Conservation (phyloP, 345 rosid genomes). For the Moricandia moricandioides region DNA sequence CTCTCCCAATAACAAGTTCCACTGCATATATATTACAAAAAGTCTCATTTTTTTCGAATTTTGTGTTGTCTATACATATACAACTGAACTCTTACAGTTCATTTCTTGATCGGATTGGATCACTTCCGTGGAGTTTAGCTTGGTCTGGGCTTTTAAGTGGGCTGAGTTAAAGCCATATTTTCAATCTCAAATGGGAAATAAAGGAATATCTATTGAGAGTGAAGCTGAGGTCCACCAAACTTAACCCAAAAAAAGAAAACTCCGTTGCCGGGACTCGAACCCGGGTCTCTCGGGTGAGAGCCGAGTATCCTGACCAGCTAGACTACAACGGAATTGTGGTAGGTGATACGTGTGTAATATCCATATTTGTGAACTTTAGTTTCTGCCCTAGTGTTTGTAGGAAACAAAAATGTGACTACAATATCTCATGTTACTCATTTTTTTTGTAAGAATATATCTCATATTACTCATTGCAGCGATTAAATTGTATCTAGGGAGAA, state of each 20-base stretch:
- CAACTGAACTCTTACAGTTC: background rate
- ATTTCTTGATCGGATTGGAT: background rate
- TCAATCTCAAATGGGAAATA: background rate
- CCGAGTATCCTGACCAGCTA: conserved; percentile 74
- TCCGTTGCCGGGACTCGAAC: conserved; percentile 28
- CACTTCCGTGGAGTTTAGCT: background rate
- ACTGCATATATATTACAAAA: background rate
- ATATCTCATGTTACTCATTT: background rate
- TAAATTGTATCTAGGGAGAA: background rate
- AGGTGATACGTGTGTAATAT: no score
- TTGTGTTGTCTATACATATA: no score
- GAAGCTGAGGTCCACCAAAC: background rate
- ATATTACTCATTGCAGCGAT: background rate
- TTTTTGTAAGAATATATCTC: no score
- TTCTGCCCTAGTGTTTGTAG: background rate
- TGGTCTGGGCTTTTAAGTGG: background rate
- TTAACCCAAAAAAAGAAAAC: background rate
- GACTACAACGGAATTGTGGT: conserved; percentile 33
- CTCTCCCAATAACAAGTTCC: background rate
- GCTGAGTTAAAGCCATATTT: background rate
- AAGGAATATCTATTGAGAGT: background rate
- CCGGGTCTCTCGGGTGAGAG: conserved; percentile 69
- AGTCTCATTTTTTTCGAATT: background rate
- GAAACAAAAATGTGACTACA: background rate
- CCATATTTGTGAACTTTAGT: background rate